These are phyloP conservation scores for Parasitella parasitica DNA, from an alignment of 371 early-diverging fungal species.

Conservation along the genomic window DNA sequence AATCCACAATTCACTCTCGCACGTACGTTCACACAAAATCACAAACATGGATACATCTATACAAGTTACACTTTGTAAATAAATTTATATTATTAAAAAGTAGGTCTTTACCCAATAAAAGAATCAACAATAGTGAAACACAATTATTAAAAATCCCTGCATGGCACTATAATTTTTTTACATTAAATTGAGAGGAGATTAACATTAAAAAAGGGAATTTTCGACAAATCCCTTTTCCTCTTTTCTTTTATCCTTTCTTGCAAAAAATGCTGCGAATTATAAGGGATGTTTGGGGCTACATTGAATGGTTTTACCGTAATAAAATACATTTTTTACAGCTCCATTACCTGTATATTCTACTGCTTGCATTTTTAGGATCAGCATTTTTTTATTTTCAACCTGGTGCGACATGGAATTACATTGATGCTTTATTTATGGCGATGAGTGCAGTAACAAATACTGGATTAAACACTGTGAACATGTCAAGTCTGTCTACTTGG, in stretches of 20 bases:
- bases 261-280: background rate
- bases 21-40: background rate
- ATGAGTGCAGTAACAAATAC: constrained; percentile 40
- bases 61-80: background rate
- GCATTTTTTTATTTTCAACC: constrained; percentile 37
- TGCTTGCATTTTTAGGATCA: constrained; percentile 32
- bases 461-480: constrained; percentile 39
- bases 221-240: background rate
- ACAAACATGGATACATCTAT: background rate
- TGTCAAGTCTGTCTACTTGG: constrained; percentile 29
- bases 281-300: background rate
- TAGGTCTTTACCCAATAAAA: constrained; percentile 1
- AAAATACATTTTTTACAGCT: constrained; percentile 45
- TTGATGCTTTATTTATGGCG: constrained; percentile 47
- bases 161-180: background rate
- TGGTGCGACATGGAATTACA: constrained; percentile 35
- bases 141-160: background rate
- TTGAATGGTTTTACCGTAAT: constrained; percentile 27
- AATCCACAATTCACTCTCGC: background rate
- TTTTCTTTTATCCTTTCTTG: background rate
- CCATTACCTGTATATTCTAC: constrained; percentile 42
- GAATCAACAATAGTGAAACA: background rate
- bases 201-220: background rate
- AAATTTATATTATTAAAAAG: background rate
- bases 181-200: background rate